These are phyloP conservation scores for Ecytonucleospora hepatopenaei DNA, from an alignment of 371 early-diverging fungal genomes.

Conservation along the genomic window DNA sequence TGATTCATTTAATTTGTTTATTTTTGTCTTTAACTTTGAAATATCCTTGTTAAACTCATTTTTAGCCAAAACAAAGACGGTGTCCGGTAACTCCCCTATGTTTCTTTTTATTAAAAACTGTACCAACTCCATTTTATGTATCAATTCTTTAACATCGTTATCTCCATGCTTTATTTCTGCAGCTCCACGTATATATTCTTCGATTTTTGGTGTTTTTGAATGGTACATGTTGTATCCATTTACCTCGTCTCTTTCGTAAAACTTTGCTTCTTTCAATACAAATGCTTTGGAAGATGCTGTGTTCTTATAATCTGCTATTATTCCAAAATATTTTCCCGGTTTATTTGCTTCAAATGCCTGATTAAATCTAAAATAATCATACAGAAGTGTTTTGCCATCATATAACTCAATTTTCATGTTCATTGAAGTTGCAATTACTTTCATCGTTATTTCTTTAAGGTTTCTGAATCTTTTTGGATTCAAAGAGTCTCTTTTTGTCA, in stretches of 20 bases:
- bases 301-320: constrained; percentile 49
- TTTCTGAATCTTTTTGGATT: constrained; percentile 51
- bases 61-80: constrained; percentile 33
- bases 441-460: constrained; percentile 52
- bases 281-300: constrained; percentile 40
- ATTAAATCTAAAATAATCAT: constrained; percentile 50
- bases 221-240: constrained; percentile 38
- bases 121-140: constrained; percentile 43
- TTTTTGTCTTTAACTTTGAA: constrained; percentile 29
- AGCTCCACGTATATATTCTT: background rate
- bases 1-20: constrained; percentile 15
- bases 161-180: constrained; percentile 21
- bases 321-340: constrained; percentile 51
- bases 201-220: constrained; percentile 19
- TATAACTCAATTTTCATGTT: constrained; percentile 58
- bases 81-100: constrained; percentile 46
- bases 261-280: constrained; percentile 30
- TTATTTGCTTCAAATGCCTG: constrained; percentile 3
- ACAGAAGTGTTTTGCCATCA: constrained; percentile 44
- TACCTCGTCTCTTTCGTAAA: constrained; percentile 47
- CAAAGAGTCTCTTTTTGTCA: constrained; percentile 46
- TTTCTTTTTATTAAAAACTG: constrained; percentile 38
- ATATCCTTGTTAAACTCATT: constrained; percentile 33
- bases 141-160: constrained; percentile 50
- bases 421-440: constrained; percentile 54